These are phyloP conservation scores for Ganoderma leucocontextum DNA, from an alignment of 1,284 basidiomycete genomes.

Conservation along the genomic window DNA sequence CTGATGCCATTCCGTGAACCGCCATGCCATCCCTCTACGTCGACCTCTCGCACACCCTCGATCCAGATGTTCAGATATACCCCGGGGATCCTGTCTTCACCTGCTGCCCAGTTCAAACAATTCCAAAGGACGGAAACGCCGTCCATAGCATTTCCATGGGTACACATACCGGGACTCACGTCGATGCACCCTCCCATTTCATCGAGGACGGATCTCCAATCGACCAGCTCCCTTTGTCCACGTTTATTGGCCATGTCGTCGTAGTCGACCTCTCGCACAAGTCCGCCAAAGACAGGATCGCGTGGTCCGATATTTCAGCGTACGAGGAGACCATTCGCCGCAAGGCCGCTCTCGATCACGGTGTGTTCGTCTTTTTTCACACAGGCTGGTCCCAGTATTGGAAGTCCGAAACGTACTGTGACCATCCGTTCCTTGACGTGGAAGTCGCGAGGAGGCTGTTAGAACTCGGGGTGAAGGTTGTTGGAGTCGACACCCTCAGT, in stretches of 20 bases:
- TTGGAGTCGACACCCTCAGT: conserved; percentile 70
- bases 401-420: conserved; percentile 58
- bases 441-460: conserved; percentile 59
- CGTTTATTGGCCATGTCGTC: conserved; percentile 59
- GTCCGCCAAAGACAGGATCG: conserved; percentile 53
- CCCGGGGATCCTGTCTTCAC: conserved; percentile 61
- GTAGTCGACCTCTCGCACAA: conserved; percentile 57
- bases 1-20: too few species aligned
- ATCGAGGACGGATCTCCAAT: conserved; percentile 59
- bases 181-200: conserved; percentile 80
- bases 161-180: conserved; percentile 74
- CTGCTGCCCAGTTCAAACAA: conserved; percentile 37
- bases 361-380: conserved; percentile 40
- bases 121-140: conserved; percentile 53
- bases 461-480: conserved; percentile 56
- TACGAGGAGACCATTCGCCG: conserved; percentile 39
- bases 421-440: conserved; percentile 68
- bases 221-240: conserved; percentile 59
- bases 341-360: conserved; percentile 25
- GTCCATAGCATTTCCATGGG: conserved; percentile 59
- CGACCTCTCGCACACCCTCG: conserved; percentile 63
- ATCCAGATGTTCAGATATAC: conserved; percentile 53
- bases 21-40: conserved; percentile 34
- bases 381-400: conserved; percentile 52
- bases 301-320: conserved; percentile 57